Evolutionary conservation across 305 asterid species (phyloP), one percentile per base, ranked within the genome.

Genomic region (Ilex paraguariensis): DNA sequence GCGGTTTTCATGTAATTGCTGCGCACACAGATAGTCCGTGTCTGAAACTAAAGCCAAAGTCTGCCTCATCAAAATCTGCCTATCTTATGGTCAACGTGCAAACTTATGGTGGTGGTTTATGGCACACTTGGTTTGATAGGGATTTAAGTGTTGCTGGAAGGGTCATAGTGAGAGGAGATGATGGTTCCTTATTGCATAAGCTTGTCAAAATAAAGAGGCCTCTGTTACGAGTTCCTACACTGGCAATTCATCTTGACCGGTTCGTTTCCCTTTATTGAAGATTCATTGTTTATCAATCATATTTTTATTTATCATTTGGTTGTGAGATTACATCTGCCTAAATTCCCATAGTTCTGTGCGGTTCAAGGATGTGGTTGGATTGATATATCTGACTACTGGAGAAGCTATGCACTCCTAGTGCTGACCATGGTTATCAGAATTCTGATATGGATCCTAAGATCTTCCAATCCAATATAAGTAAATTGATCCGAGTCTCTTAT

Each of bases 61-160:
- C 92, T 60, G 96, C 98, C 33, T 85, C 89, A 44, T 75, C 86
- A 69, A 87, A 81, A 80, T 84, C 94, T 64, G 96, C 96, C 45
- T 92, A 87, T 84, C 96, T 89, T 66, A 84, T 89, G 96, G 90
- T 92, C 80, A 87, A 81, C 57, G 97, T 92, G 68, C 96, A 92
- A 76, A 86, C 92, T 62, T 93, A 90, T 77, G 96, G 98, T 57
- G 84, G 95, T 71, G 97, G 97, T 71, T 78, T 93, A 71, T 90
- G 98, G 98, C 94, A 93, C 66, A 93, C 98, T 69, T 93, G 98
- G 98, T 93, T 93, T 69, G 98, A 93, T 72, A 77, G 98, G 67
- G 97, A 90, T 76, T 73, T 87, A 62, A 93, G 94, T 75, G 86
- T 93, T 64, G 99, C 97, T 69, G 98, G 98, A 76, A 79, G 97